phyloP scores from a whole-genome alignment of 345 rosid species.

The Raphanus raphanistrum region DNA sequence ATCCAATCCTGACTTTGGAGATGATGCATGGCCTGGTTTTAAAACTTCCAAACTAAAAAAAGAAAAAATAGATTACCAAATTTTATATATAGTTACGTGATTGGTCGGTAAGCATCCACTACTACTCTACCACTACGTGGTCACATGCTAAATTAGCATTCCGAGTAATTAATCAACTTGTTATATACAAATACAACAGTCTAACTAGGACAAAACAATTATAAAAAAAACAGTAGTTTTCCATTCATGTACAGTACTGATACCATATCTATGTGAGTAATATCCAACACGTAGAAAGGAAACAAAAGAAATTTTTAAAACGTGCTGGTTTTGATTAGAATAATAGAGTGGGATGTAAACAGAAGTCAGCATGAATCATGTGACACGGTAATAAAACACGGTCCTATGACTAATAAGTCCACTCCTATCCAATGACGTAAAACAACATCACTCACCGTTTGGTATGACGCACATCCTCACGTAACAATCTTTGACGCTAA shows the following conservation, averaged over 20 bases:
- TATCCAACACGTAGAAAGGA: conserved; percentile 18
- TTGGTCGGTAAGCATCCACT: too few relatives aligned
- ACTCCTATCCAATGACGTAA: conserved; percentile 44
- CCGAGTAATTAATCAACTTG: too few relatives aligned
- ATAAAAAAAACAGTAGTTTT: not conserved
- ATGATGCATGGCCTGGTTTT: too few relatives aligned
- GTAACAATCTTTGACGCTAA: conserved; percentile 58
- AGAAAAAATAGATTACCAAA: too few relatives aligned
- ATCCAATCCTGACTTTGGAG: too few relatives aligned
- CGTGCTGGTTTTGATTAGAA: conserved; percentile 23
- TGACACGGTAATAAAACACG: conserved; percentile 29
- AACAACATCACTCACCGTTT: conserved; percentile 43
- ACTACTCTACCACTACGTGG: too few relatives aligned
- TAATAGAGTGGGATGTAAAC: not conserved
- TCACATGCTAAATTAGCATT: too few relatives aligned
- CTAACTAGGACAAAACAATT: not conserved
- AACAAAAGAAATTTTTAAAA: not conserved
- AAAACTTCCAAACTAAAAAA: too few relatives aligned
- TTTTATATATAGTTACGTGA: too few relatives aligned
- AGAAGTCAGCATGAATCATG: conserved; percentile 25
- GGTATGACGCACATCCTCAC: conserved; percentile 55
- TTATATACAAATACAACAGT: not conserved
- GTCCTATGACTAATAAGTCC: conserved; percentile 44
- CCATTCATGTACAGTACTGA: not conserved
- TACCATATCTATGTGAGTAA: not conserved